phyloP scores from a whole-genome alignment of 176 grass and related monocot genomes.

The Oryza nivara region DNA sequence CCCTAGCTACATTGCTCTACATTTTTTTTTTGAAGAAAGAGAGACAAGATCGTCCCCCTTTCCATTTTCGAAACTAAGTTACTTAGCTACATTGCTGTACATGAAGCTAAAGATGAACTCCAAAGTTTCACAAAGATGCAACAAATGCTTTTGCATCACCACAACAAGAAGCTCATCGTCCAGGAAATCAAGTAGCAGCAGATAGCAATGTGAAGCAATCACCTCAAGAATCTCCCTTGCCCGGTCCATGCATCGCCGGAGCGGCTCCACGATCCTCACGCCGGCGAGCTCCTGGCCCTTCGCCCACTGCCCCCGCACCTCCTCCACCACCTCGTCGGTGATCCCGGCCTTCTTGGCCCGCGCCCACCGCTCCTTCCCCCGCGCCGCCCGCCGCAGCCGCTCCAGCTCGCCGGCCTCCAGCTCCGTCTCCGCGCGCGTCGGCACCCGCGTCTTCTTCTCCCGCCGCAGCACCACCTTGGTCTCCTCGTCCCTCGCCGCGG shows the following conservation, averaged over 20 bases:
- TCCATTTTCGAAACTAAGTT: too few species aligned
- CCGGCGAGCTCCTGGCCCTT: conserved; percentile 51
- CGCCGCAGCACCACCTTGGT: conserved; percentile 56
- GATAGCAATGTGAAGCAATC: background rate
- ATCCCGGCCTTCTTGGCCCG: conserved; percentile 76
- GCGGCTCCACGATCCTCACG: conserved; percentile 65
- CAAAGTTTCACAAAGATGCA: background rate
- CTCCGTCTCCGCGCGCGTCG: conserved; percentile 51
- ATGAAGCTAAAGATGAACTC: background rate
- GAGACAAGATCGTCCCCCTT: too few species aligned
- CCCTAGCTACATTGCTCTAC: conserved; percentile 1
- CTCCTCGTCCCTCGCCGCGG: conserved; percentile 41
- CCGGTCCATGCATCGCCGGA: conserved; percentile 67
- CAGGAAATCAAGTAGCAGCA: background rate
- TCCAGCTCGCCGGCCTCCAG: conserved; percentile 43
- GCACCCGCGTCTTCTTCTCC: conserved; percentile 56
- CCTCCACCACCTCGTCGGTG: conserved; percentile 56
- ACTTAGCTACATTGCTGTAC: too few species aligned
- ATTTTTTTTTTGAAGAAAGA: too few species aligned
- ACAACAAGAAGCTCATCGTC: background rate
- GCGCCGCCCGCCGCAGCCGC: conserved; percentile 48
- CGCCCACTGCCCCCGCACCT: conserved; percentile 47
- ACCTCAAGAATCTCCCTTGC: conserved; percentile 73
- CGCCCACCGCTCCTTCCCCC: conserved; percentile 39
- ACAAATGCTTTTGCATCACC: background rate